Base-by-base conservation (phyloP, 2,329 filamentous ascomycete genomes). In the Fusarium abutilonis region DNA sequence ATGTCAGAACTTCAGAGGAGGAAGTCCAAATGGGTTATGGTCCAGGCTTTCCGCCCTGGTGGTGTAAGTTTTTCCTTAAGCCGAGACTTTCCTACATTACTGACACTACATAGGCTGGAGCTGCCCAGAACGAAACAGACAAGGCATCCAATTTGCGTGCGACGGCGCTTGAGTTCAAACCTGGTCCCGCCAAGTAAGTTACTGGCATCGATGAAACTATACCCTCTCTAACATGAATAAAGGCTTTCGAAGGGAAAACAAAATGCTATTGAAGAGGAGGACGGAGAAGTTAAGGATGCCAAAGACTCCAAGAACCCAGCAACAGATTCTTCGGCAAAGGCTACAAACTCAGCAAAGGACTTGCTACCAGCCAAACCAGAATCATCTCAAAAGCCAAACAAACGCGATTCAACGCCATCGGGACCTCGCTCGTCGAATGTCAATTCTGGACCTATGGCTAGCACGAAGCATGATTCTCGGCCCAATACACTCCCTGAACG, bases 271-370 rank as follows among this genome's bases (percentile, higher is more conserved):
- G 86, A 89, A 59, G 84, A 86, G 49, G 89, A 92, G 72, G 89
- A 92, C 70, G 89, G 89, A 17, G 89, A 92, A 72, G 88, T 91
- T 21, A 85, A 87, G 61, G 89, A 91, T 67, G 79, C 78, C 31
- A 86, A 72, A 44, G 71, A 74, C 14, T 29, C 19, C 26, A 71
- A 65, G 53, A 59, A 58, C 10, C 66, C 66, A 26, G 48, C 43
- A 10, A 38, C 56, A 11, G 64, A 68, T 19, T 35, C 15, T 7
- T 7, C 52, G 1, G 38, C 60, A 15, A 68, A 60, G 36, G 10
- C 53, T 9, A 34, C 67, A 21, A 40, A 43, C 15, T 57, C 52
- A 9, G 28, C 66, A 3, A 76, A 70, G 78, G 74, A 78, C 19
- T 60, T 67, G 3, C 49, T 78, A 9, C 76, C 76, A 3, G 67